A percentile compares a stretch with the other conserved stretches of the same genome.
These are phyloP conservation scores for Serendipita sp. DNA, from an alignment of 768 basidiomycete genomes.

Conservation along the genomic window DNA sequence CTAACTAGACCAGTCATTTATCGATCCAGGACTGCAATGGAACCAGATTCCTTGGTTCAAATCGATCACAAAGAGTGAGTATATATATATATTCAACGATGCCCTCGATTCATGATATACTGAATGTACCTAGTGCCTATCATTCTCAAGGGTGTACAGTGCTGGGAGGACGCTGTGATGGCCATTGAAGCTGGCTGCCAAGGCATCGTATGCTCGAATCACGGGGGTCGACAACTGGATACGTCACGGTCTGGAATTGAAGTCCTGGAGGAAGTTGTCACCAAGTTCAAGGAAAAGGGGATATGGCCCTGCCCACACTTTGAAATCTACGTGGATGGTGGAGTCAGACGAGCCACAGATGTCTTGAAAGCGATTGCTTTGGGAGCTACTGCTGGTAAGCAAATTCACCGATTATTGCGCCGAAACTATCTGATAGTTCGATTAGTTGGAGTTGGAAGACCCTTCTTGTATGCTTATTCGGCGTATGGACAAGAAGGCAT, in stretches of 20 bases:
- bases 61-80: slow-evolving; percentile 50
- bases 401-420: not conserved
- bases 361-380: slow-evolving; percentile 78
- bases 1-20: too few relatives aligned
- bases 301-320: slow-evolving; percentile 29
- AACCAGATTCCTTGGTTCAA: slow-evolving; percentile 62
- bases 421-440: not conserved
- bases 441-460: slow-evolving; percentile 66
- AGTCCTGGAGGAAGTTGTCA: slow-evolving; percentile 27
- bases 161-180: slow-evolving; percentile 55
- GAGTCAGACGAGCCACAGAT: slow-evolving; percentile 80
- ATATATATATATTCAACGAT: not conserved
- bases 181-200: slow-evolving; percentile 31
- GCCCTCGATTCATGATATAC: slow-evolving; percentile 7
- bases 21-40: slow-evolving; percentile 85
- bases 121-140: slow-evolving; percentile 53
- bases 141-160: slow-evolving; percentile 78
- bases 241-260: slow-evolving; percentile 29
- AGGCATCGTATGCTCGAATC: slow-evolving; percentile 43
- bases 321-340: slow-evolving; percentile 87
- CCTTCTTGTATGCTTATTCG: slow-evolving; percentile 79
- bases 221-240: slow-evolving; percentile 45
- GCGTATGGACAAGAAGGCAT: slow-evolving; percentile 82
- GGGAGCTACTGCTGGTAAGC: slow-evolving; percentile 60
- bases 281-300: slow-evolving; percentile 22